Evolutionary conservation across 164 flowering plant species (phyloP), one percentile per base, ranked within the genome.

Genomic region (Amborella trichopoda): DNA sequence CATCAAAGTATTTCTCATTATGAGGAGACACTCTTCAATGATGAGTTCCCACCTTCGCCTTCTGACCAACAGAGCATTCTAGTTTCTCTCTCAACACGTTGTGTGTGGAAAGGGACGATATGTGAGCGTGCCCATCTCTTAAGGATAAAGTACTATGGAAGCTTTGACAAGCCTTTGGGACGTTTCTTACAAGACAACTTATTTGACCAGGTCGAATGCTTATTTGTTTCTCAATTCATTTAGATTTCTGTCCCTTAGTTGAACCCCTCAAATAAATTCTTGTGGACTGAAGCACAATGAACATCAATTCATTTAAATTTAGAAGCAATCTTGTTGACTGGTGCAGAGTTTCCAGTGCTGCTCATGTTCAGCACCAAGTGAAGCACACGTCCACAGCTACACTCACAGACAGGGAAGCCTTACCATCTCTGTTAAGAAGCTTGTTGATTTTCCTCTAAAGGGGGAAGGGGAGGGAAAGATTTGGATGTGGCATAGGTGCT

Each of bases 401-500:
- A 83, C 86, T 41, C 94, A 83, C 54, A 58, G 76, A 14, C 89
- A 83, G 53, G 94, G 94, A 11, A 74, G 71, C 22, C 89, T 83
- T 28, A 83, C 86, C 0, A 81, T 83, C 49, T 74, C 80, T 24
- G 94, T 83, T 19, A 78, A 58, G 55, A 60, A 74, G 16, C 67
- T 81, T 25, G 66, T 77, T 5, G 67, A 84, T 40, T 27, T 76
- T 27, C 76, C 66, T 53, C 71, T 90, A 32, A 77, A 94, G 26
- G 97, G 95, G 44, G 95, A 77, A 43, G 64, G 60, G 24, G 97
- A 90, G 63, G 95, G 95, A 10, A 83, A 81, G 69, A 90, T 90
- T 63, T 90, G 97, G 97, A 90, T 90, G 97, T 90, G 97, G 97
- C 97, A 85, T 45, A 72, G 97, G 24, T 90, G 97, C 68, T 67